Evolutionary conservation across 2,329 filamentous ascomycete genomes (phyloP).

Genomic region (Diaporthe amygdali): DNA sequence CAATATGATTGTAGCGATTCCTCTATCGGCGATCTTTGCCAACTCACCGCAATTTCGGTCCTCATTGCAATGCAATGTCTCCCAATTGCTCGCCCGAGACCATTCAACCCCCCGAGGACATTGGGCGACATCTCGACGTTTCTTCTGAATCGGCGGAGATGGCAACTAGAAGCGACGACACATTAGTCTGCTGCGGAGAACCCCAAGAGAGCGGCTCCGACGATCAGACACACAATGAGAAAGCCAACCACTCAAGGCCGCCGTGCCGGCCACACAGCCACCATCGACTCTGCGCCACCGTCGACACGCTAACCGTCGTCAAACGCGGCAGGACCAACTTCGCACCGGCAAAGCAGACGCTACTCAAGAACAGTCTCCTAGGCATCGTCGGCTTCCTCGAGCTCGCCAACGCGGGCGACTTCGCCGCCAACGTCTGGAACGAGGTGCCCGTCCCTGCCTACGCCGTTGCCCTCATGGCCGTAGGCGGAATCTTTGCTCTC

Average conservation of each 20-base stretch:
- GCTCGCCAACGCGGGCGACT: conserved; percentile 59
- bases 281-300: background rate
- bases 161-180: background rate
- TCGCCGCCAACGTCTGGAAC: conserved; percentile 64
- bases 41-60: background rate
- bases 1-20: background rate
- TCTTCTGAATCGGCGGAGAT: background rate
- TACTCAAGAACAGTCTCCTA: conserved; percentile 25
- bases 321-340: background rate
- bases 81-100: background rate
- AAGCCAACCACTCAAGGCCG: background rate
- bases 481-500: conserved; percentile 54
- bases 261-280: background rate
- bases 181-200: background rate
- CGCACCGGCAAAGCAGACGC: background rate
- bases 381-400: conserved; percentile 53
- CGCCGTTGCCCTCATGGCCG: conserved; percentile 55
- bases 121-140: background rate
- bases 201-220: background rate
- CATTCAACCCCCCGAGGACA: too few species aligned
- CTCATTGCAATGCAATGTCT: background rate
- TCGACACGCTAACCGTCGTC: background rate
- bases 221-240: background rate
- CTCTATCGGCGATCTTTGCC: background rate
- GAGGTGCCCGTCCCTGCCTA: conserved; percentile 51